Conservation (phyloP, 1,284 basidiomycete species). For the Trichosporon sp. region DNA sequence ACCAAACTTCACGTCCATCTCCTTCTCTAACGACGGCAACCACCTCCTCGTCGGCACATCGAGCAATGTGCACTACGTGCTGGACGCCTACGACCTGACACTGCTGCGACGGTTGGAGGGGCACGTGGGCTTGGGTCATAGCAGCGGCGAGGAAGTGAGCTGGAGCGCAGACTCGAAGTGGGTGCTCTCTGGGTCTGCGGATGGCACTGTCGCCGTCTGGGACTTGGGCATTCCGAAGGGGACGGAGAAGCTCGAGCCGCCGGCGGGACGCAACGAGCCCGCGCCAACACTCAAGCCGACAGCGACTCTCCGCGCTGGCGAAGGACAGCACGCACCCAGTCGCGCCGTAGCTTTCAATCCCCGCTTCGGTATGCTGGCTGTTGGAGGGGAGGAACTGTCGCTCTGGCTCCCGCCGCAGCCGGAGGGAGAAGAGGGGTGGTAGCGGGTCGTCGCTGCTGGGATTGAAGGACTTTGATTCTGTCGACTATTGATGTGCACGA, state of each 20-base stretch:
- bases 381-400: conserved; percentile 74
- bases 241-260: conserved; percentile 19
- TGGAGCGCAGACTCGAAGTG: conserved; percentile 93
- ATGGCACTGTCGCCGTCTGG: conserved; percentile 80
- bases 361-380: conserved; percentile 80
- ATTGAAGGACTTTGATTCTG: too few species aligned
- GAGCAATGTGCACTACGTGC: conserved; percentile 85
- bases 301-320: conserved; percentile 55
- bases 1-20: conserved; percentile 86
- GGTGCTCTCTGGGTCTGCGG: conserved; percentile 70
- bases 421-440: conserved; percentile 10
- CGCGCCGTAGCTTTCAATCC: conserved; percentile 87
- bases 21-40: conserved; percentile 87
- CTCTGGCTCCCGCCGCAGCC: conserved; percentile 16
- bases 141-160: conserved; percentile 83
- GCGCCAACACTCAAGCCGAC: conserved; percentile 65
- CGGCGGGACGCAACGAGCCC: conserved; percentile 55
- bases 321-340: conserved; percentile 74
- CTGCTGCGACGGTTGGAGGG: conserved; percentile 82
- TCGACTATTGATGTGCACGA: too few species aligned
- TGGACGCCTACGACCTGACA: conserved; percentile 83
- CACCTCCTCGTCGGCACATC: conserved; percentile 91
- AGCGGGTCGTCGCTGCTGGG: too few species aligned
- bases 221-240: conserved; percentile 60
- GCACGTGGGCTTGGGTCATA: conserved; percentile 75